Conservation (phyloP, 257 asterid genomes). For the Solanum acaule region DNA sequence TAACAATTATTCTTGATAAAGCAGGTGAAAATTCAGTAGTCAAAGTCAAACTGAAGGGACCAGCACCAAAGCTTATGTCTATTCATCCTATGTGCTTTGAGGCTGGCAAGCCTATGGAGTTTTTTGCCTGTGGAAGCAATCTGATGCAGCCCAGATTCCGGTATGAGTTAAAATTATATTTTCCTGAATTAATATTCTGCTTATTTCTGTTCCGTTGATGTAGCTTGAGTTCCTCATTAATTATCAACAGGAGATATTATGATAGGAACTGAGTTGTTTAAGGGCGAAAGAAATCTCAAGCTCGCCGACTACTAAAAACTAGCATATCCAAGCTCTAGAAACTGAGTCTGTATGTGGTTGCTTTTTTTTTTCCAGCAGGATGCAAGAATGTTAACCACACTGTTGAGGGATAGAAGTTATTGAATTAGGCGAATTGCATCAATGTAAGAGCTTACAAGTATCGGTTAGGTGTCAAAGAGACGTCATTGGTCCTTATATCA, state of each 20-base stretch:
- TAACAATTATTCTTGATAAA: conserved; percentile 14
- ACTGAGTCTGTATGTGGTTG: not conserved
- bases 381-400: not conserved
- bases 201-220: not conserved
- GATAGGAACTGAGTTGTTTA: not conserved
- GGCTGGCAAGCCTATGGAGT: conserved; percentile 90
- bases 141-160: conserved; percentile 72
- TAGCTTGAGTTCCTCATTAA: not conserved
- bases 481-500: not conserved
- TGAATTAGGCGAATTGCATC: not conserved
- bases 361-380: not conserved
- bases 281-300: not conserved
- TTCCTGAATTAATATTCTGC: not conserved
- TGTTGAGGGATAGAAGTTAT: not conserved
- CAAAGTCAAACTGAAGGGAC: conserved; percentile 51
- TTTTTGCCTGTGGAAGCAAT: conserved; percentile 77
- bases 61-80: conserved; percentile 68
- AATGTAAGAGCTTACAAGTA: not conserved
- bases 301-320: not conserved
- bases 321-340: not conserved
- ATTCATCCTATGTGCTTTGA: conserved; percentile 75
- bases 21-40: conserved; percentile 57
- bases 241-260: not conserved
- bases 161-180: conserved; percentile 20
- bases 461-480: not conserved